These are phyloP conservation scores for Cordyceps fumosorosea DNA, from an alignment of 2,329 filamentous ascomycete genomes.

Conservation along the genomic window DNA sequence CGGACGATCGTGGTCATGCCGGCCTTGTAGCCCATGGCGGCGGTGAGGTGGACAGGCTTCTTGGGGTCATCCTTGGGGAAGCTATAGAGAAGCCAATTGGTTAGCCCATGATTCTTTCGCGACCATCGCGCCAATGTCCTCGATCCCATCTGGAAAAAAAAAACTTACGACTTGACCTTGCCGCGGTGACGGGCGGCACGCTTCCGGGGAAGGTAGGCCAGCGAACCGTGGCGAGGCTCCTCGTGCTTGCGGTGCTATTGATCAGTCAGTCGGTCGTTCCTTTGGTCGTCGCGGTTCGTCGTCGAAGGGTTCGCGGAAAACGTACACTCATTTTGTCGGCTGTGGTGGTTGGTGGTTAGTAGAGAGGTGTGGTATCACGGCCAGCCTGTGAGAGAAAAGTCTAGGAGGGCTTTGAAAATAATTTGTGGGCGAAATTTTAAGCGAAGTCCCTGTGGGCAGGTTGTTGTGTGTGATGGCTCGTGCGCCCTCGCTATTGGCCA, in stretches of 20 bases:
- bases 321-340: conserved; percentile 37
- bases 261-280: conserved; percentile 4
- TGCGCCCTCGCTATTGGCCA: background rate
- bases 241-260: conserved; percentile 54
- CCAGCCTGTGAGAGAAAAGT: conserved; percentile 14
- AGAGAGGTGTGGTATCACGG: conserved; percentile 9
- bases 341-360: conserved; percentile 33
- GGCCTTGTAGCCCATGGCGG: conserved; percentile 99
- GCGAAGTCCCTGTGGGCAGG: conserved; percentile 19
- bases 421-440: conserved; percentile 35
- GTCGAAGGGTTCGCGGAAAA: conserved; percentile 17
- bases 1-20: conserved; percentile 99
- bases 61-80: conserved; percentile 99
- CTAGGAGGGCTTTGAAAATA: conserved; percentile 20
- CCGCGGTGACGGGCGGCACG: conserved; percentile 88
- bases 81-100: conserved; percentile 39
- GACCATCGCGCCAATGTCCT: conserved; percentile 4
- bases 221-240: conserved; percentile 91
- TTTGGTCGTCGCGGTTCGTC: background rate
- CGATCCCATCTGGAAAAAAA: conserved; percentile 12
- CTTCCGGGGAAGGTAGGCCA: conserved; percentile 86
- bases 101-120: conserved; percentile 19
- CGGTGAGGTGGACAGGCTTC: conserved; percentile 98
- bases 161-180: conserved; percentile 93
- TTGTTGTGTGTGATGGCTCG: conserved; percentile 8